A percentile compares a stretch with the other conserved stretches of the same genome.
Evolutionary conservation across 2,329 filamentous ascomycete species (phyloP).

Genomic region (Neofusicoccum laricinum): DNA sequence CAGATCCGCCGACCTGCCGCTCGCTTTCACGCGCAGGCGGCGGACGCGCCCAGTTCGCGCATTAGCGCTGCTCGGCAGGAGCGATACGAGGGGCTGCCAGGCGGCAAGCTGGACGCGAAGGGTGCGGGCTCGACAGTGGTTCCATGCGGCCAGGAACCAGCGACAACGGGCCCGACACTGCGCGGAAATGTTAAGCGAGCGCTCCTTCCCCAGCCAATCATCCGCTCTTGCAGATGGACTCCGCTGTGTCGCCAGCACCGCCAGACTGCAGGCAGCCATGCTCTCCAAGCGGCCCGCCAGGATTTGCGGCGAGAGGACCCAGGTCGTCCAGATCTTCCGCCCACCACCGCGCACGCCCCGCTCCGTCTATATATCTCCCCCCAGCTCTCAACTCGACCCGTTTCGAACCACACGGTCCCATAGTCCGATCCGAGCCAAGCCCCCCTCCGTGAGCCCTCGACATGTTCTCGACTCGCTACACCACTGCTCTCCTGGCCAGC

Average conservation of each 20-base stretch:
- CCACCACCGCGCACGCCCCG: background rate
- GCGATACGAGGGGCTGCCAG: background rate
- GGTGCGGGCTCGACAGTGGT: background rate
- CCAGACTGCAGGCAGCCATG: background rate
- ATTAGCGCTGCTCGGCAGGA: background rate
- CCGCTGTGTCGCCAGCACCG: background rate
- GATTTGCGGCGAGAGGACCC: background rate
- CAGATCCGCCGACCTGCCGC: background rate
- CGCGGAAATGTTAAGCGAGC: slow-evolving; percentile 1
- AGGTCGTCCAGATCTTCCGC: background rate
- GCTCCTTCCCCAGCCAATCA: background rate
- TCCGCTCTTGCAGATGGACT: background rate
- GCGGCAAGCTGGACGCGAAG: background rate
- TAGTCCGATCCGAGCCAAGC: background rate
- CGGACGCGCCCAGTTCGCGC: background rate
- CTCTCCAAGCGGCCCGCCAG: background rate
- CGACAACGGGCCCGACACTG: background rate
- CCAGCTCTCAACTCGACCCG: background rate
- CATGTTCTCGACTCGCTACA: background rate
- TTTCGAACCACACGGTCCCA: background rate
- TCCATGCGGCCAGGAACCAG: too few species aligned
- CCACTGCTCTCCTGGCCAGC: background rate
- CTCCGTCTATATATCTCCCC: background rate
- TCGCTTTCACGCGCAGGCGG: background rate
- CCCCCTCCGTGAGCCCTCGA: too few species aligned